phyloP scores from a whole-genome alignment of 805 yeast genomes.

The Ogataea dorogensis region DNA sequence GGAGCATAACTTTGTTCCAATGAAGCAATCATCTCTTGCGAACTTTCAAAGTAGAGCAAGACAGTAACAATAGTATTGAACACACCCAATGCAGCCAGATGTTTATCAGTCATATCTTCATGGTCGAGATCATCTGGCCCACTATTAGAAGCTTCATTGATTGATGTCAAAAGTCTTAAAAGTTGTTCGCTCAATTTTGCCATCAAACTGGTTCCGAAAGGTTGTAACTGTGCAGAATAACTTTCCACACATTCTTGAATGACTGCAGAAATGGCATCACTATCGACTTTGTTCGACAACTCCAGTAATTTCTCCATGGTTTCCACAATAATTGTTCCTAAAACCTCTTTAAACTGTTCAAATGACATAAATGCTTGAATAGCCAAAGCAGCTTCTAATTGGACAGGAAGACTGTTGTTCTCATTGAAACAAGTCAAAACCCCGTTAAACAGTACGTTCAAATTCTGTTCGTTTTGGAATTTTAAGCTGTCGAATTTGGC shows the following conservation, averaged over 20 bases:
- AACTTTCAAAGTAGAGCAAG: slow-evolving; percentile 81
- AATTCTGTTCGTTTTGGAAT: slow-evolving; percentile 40
- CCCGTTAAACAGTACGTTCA: slow-evolving; percentile 45
- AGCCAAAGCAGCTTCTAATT: slow-evolving; percentile 80
- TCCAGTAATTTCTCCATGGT: slow-evolving; percentile 77
- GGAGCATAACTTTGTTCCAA: slow-evolving; percentile 77
- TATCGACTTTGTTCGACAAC: slow-evolving; percentile 77
- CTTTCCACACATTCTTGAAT: slow-evolving; percentile 95
- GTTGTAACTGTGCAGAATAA: slow-evolving; percentile 84
- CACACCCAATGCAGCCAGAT: slow-evolving; percentile 83
- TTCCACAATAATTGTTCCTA: slow-evolving; percentile 68
- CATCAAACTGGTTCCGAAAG: slow-evolving; percentile 74
- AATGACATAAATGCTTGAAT: slow-evolving; percentile 73
- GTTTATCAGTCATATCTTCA: slow-evolving; percentile 59
- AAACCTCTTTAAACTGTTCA: slow-evolving; percentile 63
- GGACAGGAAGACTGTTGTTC: slow-evolving; percentile 63
- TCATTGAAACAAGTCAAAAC: slow-evolving; percentile 48
- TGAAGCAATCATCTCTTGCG: slow-evolving; percentile 61
- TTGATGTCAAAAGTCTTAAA: slow-evolving; percentile 64
- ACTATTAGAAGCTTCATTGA: slow-evolving; percentile 56
- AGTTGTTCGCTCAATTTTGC: slow-evolving; percentile 71
- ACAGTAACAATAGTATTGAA: slow-evolving; percentile 86
- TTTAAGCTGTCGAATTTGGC: slow-evolving; percentile 63
- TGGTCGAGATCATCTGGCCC: slow-evolving; percentile 52
- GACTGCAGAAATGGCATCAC: slow-evolving; percentile 82